Percentiles rank a stretch among this genome's conserved stretches.
Evolutionary conservation across 2,329 filamentous ascomycete species (phyloP).

Genomic region (Pyricularia pennisetigena): DNA sequence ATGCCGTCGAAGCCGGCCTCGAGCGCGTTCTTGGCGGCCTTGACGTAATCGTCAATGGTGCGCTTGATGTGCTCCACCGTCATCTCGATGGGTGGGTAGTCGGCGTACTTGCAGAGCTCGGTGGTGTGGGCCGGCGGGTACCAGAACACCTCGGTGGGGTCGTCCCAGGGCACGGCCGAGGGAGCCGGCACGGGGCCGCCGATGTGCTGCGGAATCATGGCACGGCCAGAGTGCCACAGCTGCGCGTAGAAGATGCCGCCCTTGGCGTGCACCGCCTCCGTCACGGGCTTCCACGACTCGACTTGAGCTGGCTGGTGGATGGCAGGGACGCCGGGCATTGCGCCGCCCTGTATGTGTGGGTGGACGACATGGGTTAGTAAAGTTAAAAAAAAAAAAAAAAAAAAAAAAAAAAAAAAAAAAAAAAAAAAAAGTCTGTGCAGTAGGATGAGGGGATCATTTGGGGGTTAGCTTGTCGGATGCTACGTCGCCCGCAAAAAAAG

Average conservation of each 20-base stretch:
- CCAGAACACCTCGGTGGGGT: not conserved
- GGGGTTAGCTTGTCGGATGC: too few relatives aligned
- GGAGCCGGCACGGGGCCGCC: not conserved
- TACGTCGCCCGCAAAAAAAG: too few relatives aligned
- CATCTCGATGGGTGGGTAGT: constrained; percentile 22
- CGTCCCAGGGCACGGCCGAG: not conserved
- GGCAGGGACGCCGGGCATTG: constrained; percentile 7
- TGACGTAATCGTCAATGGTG: constrained; percentile 19
- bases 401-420: too few relatives aligned
- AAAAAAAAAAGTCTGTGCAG: too few relatives aligned
- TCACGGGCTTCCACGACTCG: constrained; percentile 9
- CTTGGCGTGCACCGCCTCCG: constrained; percentile 11
- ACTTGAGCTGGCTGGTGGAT: constrained; percentile 9
- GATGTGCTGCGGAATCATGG: not conserved
- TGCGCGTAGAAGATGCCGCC: constrained; percentile 26
- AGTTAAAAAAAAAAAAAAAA: not conserved
- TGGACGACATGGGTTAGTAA: not conserved
- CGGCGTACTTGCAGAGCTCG: not conserved
- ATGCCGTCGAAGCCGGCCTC: constrained; percentile 36
- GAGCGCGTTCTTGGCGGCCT: constrained; percentile 31
- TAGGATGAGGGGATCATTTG: too few relatives aligned
- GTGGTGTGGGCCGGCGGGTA: constrained; percentile 22
- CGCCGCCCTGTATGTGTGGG: not conserved
- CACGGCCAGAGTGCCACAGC: constrained; percentile 33
- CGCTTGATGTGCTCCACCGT: constrained; percentile 30